phyloP scores from a whole-genome alignment of 345 rosid genomes.

The Hibiscus tridactylites region DNA sequence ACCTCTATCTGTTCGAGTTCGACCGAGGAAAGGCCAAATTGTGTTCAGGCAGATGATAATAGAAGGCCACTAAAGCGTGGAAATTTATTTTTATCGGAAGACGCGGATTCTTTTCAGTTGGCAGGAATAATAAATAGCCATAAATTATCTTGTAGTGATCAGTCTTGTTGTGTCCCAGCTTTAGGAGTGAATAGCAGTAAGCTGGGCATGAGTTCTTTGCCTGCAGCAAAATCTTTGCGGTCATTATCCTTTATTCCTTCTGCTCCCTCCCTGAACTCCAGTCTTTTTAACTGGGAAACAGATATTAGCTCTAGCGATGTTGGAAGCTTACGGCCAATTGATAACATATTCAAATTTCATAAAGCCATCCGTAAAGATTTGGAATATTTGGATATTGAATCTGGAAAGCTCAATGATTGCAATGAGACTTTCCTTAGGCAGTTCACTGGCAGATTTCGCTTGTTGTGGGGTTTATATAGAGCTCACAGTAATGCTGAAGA shows the following conservation, averaged over 20 bases:
- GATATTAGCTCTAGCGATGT: slow-evolving; percentile 29
- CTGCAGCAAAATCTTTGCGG: slow-evolving; percentile 44
- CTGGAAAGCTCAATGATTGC: slow-evolving; percentile 46
- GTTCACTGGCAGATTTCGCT: slow-evolving; percentile 53
- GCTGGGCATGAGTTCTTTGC: slow-evolving; percentile 41
- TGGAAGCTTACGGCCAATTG: slow-evolving; percentile 39
- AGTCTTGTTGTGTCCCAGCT: slow-evolving; percentile 50
- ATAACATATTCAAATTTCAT: slow-evolving; percentile 57
- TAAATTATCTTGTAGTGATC: slow-evolving; percentile 22
- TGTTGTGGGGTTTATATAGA: slow-evolving; percentile 51
- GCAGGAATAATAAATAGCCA: slow-evolving; percentile 10
- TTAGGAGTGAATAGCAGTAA: slow-evolving; percentile 39
- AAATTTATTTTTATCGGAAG: slow-evolving; percentile 17
- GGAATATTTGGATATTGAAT: slow-evolving; percentile 57
- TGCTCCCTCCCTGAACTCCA: slow-evolving; percentile 52
- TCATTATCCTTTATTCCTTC: slow-evolving; percentile 36
- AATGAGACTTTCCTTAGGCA: slow-evolving; percentile 43
- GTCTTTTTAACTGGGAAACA: slow-evolving; percentile 55
- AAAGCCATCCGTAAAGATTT: slow-evolving; percentile 55
- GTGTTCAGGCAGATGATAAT: slow-evolving; percentile 17
- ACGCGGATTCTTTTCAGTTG: slow-evolving; percentile 16
- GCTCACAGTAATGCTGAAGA: slow-evolving; percentile 66
- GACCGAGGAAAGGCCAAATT: slow-evolving; percentile 15
- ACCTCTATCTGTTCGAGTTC: slow-evolving; percentile 5
- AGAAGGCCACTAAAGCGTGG: slow-evolving; percentile 28